Conservation (phyloP, 179 eudicot genomes). For the Beta lomatogona region DNA sequence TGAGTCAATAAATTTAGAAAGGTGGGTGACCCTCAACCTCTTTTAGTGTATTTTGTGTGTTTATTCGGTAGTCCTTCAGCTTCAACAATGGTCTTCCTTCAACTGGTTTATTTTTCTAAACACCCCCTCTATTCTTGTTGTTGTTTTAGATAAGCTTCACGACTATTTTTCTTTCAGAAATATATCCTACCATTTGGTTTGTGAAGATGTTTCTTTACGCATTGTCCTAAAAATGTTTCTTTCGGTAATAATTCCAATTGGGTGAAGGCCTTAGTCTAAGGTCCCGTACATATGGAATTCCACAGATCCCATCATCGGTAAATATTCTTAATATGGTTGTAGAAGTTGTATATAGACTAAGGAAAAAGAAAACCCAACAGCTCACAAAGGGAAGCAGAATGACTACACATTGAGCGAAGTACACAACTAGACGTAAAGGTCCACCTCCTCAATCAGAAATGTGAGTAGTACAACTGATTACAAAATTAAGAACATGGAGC, state of each 20-base stretch:
- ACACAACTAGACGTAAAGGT: not conserved
- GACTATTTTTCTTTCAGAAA: not conserved
- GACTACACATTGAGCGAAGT: not conserved
- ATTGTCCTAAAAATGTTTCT: not conserved
- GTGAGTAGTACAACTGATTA: not conserved
- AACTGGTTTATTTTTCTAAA: not conserved
- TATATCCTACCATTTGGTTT: not conserved
- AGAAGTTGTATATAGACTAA: not conserved
- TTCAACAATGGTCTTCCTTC: not conserved
- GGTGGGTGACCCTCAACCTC: not conserved
- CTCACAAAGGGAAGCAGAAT: not conserved
- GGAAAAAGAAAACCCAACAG: not conserved
- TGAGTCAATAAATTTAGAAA: not conserved
- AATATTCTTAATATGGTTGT: not conserved
- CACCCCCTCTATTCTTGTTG: not conserved
- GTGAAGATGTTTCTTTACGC: not conserved
- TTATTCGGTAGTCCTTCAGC: not conserved
- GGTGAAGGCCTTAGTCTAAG: not conserved
- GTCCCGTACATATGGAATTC: not conserved
- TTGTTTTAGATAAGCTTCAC: not conserved
- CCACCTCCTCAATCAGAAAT: not conserved
- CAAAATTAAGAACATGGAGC: not conserved
- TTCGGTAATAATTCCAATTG: not conserved
- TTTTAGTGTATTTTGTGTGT: not conserved
- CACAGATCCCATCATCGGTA: not conserved